Base-by-base conservation (phyloP, 176 grass and related monocot genomes). In the Cenchrus americanus region DNA sequence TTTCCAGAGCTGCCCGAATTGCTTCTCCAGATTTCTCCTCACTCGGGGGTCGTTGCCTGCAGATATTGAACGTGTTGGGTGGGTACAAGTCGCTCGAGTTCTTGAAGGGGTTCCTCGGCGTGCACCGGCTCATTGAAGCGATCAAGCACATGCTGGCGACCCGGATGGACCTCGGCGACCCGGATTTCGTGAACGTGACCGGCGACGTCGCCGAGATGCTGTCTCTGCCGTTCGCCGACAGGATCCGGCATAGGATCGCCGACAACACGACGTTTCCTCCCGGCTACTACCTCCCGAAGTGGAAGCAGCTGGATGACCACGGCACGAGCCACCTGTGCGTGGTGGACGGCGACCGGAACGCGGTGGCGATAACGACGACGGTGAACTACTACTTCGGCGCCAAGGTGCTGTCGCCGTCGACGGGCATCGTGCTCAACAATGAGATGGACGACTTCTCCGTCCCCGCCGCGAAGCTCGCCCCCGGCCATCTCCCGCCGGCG, bases 371-470 rank as follows among this genome's bases (percentile, higher is more conserved):
- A 87, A 98, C 93, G 10, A 95, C 86, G 0, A 98, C 93, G 1
- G 92, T 98, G 55, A 98, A 98, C 87, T 52, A 2, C 50, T 70
- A 11, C 55, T 98, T 98, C 67, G 93, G 96, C 6, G 91, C 85
- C 34, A 64, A 51, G 24, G 77, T 98, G 69, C 19, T 98, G 14
- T 98, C 92, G 52, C 93, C 89, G 50, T 93, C 93, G 50, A 98
- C 96, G 32, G 96, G 96, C 81, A 89, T 95, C 73, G 89, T 98
- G 72, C 24, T 95, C 34, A 98, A 98, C 78, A 87, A 98, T 73
- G 93, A 98, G 89, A 98, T 98, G 96, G 96, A 91, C 77, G 96
- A 98, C 65, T 98, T 98, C 85, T 98, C 93, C 11, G 79, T 71
- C 40, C 96, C 96, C 14, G 66, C 95, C 17, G 62, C 54, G 10